Base-by-base conservation (phyloP, 768 basidiomycete genomes). In the Hortiboletus campestris region DNA sequence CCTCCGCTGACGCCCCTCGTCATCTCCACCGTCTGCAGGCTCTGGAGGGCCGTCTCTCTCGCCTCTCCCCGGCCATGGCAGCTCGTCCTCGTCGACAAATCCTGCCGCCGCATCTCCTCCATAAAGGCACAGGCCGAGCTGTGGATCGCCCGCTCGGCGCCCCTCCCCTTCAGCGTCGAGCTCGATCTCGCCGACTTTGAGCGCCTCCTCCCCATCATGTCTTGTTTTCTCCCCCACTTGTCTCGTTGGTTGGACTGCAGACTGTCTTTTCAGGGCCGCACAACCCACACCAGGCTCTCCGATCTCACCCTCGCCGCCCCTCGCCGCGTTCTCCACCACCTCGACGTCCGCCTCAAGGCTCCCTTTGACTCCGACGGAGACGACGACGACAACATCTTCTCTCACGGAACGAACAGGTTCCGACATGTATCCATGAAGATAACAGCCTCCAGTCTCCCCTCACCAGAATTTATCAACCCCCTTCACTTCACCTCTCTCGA, bases 61-160 rank as follows among this genome's bases (percentile, higher is more conserved):
- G 68, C 75, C 1, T 81, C 82, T 0, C 87, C 89, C 0, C 69
- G 74, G 31, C 63, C 85, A 44, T 91, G 88, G 89, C 83, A 82
- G 61, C 70, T 67, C 47, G 75, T 90, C 56, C 65, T 71, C 49
- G 71, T 91, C 53, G 69, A 80, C 65, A 80, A 82, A n/a, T 56
- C 65, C 6, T 57, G 61, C 7, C 72, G 72, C 34, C 58, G 69
- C 9, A 63, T 76, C 16, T 31, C 67, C 19, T 69, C 75, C 41
- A 75, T 82, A 20, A 80, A 75, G 45, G 58, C 68, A 0, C 80
- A 85, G 52, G 82, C 83, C 4, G 63, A 72, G 28, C 63, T 83
- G 0, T 90, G 84, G 84, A 71, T 80, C 31, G 63, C 70, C 51
- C 78, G 76, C 46, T 86, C 86, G 4, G 58, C 68, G 6, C 81